Base-by-base conservation (phyloP, 2,329 filamentous ascomycete species). In the Pseudocercospora crystallina region DNA sequence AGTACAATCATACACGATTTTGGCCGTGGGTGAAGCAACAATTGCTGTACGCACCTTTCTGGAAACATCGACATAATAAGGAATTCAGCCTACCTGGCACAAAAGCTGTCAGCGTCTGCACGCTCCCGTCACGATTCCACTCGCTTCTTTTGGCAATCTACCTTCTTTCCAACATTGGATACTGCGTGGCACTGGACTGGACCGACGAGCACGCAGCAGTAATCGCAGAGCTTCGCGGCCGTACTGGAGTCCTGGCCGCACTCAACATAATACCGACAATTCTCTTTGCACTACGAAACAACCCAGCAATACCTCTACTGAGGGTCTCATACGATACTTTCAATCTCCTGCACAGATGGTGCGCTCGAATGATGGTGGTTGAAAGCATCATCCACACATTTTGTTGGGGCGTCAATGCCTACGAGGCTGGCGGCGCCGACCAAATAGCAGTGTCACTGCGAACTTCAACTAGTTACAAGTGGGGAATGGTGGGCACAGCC, bases 301-400 rank as follows among this genome's bases (percentile, higher is more conserved):
- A 97, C 73, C 89, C 90, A 8, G 77, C 96, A 42, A 96, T 97
- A 65, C 71, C 77, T 3, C 70, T 95, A 31, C 79, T 97, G 50
- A 83, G 86, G 62, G 86, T 97, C 68, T 92, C 89, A 69, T 99
- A 96, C 73, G 94, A 97, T 70, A 95, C 91, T 0, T 97, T 95
- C 79, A 97, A 97, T 69, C 83, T 94, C 8, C 75, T 94, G 43
- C 89, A 95, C 69, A 82, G 89, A 58, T 95, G 89, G 88, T 81
- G 89, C 55, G 89, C 88, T 26, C 81, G 89, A 20, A 82, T 91
- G 37, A 80, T 87, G 35, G 81, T 89, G 17, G 50, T 85, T 2
- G 84, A 92, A 67, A 29, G 80, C n/a, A 61, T 90, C 41, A 76
- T 86, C 11, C 89, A 95, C 71, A 85, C 84, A 2, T 62, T 82